These are phyloP conservation scores for Cardamine resedifolia DNA, from an alignment of 345 rosid species.

Conservation along the genomic window DNA sequence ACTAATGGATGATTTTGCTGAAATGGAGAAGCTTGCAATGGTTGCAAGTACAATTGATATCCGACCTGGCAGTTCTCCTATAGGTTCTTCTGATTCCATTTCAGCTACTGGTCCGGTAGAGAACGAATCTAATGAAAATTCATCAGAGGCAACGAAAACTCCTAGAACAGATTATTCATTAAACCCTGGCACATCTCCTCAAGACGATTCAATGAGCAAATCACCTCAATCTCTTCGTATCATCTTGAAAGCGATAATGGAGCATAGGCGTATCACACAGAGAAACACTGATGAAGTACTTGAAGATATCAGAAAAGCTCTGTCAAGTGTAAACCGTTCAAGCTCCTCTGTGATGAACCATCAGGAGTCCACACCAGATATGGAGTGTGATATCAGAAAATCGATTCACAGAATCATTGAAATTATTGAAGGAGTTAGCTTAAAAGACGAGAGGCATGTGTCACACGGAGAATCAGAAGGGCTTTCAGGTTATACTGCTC, in stretches of 20 bases:
- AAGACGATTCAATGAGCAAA: conserved; percentile 24
- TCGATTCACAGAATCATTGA: conserved; percentile 63
- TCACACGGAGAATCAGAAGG: conserved; percentile 48
- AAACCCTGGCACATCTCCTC: conserved; percentile 26
- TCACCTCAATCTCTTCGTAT: conserved; percentile 52
- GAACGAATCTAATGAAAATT: conserved; percentile 37
- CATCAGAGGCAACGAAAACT: conserved; percentile 41
- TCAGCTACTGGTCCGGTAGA: conserved; percentile 38
- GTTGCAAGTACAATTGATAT: conserved; percentile 47
- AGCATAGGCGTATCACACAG: conserved; percentile 43
- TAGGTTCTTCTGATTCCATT: conserved; percentile 35
- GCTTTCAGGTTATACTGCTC: conserved; percentile 65
- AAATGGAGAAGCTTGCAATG: conserved; percentile 85
- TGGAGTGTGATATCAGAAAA: conserved; percentile 49
- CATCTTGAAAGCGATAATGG: conserved; percentile 46
- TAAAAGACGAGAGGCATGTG: conserved; percentile 46
- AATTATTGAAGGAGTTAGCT: conserved; percentile 63
- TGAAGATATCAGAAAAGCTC: conserved; percentile 57
- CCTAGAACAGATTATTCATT: conserved; percentile 34
- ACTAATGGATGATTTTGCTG: conserved; percentile 93
- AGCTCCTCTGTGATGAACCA: conserved; percentile 8
- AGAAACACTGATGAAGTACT: conserved; percentile 53
- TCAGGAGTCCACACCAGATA: conserved; percentile 25
- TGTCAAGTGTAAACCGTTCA: conserved; percentile 38
- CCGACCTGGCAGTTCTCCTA: conserved; percentile 41